phyloP scores from a whole-genome alignment of 225 moss, liverwort and hornwort genomes.

The Straminergon stramineum region DNA sequence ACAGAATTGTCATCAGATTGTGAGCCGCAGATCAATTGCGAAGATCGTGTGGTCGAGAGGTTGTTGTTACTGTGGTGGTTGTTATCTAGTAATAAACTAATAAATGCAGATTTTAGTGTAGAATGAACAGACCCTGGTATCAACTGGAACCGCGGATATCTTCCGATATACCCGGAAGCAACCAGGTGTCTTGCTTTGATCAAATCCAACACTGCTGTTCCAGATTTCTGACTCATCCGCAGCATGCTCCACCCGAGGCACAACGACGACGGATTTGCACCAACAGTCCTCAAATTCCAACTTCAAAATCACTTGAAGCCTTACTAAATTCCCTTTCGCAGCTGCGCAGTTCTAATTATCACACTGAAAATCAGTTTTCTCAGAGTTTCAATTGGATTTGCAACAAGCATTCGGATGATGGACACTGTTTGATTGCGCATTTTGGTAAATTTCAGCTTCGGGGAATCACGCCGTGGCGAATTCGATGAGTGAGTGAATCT shows the following conservation, averaged over 20 bases:
- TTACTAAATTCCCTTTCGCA: background rate
- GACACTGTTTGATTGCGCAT: background rate
- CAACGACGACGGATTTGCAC: background rate
- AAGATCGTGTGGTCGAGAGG: no score
- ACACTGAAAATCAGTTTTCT: background rate
- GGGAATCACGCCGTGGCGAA: background rate
- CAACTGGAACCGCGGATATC: background rate
- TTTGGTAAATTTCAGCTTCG: background rate
- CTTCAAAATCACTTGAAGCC: background rate
- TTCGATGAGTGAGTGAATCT: conserved; percentile 2
- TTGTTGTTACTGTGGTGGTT: no score
- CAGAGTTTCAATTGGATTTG: background rate
- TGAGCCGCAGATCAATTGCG: no score
- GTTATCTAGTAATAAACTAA: no score
- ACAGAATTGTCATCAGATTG: no score
- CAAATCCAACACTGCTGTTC: background rate
- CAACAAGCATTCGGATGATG: background rate
- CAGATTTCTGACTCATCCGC: background rate
- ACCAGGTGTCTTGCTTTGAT: background rate
- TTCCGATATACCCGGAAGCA: background rate
- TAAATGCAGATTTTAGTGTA: background rate
- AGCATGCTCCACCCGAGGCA: background rate
- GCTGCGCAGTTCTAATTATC: background rate
- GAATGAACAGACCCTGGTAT: background rate
- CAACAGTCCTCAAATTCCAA: background rate